A percentile compares a stretch with the other conserved stretches of the same genome.
Conservation (phyloP, 2,329 filamentous ascomycete genomes). For the Sphaerulina vaccinii region DNA sequence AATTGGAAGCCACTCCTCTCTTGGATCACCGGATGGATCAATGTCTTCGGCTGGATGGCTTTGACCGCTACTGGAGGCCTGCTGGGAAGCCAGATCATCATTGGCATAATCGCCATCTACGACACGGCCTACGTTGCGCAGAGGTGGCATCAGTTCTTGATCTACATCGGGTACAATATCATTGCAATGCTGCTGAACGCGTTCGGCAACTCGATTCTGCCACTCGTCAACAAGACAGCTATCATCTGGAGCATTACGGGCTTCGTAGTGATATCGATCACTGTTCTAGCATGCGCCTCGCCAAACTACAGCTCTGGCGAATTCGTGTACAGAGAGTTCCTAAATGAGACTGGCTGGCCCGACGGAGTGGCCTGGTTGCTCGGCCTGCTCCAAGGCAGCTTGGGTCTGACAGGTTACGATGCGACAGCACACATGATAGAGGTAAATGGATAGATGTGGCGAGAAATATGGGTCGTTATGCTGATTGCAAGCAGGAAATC, state of each 20-base stretch:
- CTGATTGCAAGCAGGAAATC: conserved; percentile 28
- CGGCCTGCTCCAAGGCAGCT: conserved; percentile 41
- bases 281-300: conserved; percentile 63
- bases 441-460: neutral
- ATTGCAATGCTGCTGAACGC: conserved; percentile 64
- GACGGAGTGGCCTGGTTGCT: conserved; percentile 45
- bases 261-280: conserved; percentile 69
- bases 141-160: conserved; percentile 70
- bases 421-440: conserved; percentile 53
- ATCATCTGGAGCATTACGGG: conserved; percentile 70
- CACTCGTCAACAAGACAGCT: conserved; percentile 65
- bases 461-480: neutral
- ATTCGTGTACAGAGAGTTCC: conserved; percentile 67
- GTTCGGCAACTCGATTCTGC: conserved; percentile 61
- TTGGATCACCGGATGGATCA: conserved; percentile 73
- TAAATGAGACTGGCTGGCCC: conserved; percentile 54
- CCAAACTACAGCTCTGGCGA: conserved; percentile 62
- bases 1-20: conserved; percentile 62
- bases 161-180: conserved; percentile 65
- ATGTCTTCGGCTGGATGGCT: conserved; percentile 68
- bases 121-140: conserved; percentile 57
- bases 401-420: conserved; percentile 50
- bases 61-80: conserved; percentile 67
- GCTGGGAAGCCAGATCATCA: conserved; percentile 64
- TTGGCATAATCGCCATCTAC: conserved; percentile 64